A percentile compares a stretch with the other conserved stretches of the same genome.
Conservation (phyloP, 2,329 filamentous ascomycete genomes). For the Colletotrichum gigasporum region DNA sequence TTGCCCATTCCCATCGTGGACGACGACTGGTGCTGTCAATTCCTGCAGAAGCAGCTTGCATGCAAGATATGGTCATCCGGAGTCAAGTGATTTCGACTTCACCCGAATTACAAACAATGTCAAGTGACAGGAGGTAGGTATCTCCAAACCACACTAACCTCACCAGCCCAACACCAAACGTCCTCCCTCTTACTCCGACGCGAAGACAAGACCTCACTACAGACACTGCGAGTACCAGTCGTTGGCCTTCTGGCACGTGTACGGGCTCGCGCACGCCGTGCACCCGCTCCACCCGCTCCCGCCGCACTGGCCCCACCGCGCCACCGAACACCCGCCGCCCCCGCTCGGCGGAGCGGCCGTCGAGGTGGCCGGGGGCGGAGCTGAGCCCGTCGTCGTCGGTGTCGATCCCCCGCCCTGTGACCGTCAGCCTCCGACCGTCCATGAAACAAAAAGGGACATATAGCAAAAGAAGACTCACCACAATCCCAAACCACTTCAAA, state of each 20-base stretch:
- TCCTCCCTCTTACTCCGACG: no score
- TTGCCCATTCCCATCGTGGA: background rate
- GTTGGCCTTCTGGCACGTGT: slow-evolving; percentile 27
- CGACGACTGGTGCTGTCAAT: no score
- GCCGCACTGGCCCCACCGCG: slow-evolving; percentile 33
- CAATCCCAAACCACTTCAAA: slow-evolving; percentile 37
- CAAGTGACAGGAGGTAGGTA: no score
- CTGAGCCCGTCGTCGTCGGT: slow-evolving; percentile 27
- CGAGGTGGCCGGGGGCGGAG: slow-evolving; percentile 22
- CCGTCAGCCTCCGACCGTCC: background rate
- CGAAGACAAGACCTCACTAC: no score
- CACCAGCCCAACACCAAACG: background rate
- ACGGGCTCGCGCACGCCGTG: slow-evolving; percentile 25
- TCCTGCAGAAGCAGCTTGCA: no score
- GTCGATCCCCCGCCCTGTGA: slow-evolving; percentile 1
- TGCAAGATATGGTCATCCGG: no score
- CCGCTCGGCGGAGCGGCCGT: slow-evolving; percentile 20
- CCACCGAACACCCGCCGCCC: slow-evolving; percentile 15
- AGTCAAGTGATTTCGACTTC: no score
- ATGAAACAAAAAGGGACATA: fast-evolving
- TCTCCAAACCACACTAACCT: background rate
- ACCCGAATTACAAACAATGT: no score
- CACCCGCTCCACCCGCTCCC: slow-evolving; percentile 32
- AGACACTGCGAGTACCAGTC: slow-evolving; percentile 34
- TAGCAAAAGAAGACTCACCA: background rate